Evolutionary conservation across 1,284 basidiomycete genomes (phyloP).

Genomic region (Tausonia pullulans): DNA sequence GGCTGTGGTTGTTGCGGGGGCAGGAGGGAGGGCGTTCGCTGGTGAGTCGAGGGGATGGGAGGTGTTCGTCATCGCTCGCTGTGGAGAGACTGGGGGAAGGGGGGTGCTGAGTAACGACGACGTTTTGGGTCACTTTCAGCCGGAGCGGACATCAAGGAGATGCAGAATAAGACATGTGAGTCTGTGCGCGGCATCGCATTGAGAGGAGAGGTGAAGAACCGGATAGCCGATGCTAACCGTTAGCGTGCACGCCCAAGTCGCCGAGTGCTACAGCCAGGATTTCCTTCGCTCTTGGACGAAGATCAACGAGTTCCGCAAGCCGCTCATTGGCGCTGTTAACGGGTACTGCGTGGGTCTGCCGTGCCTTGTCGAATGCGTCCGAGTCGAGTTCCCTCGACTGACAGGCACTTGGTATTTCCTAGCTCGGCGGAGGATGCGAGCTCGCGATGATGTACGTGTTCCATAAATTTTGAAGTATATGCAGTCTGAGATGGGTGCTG

Average conservation of each 20-base stretch:
- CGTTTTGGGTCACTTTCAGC: conserved; percentile 24
- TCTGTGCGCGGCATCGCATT: conserved; percentile 11
- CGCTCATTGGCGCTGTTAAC: conserved; percentile 89
- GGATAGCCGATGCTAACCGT: background rate
- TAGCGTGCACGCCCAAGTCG: conserved; percentile 40
- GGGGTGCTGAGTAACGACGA: too few relatives aligned
- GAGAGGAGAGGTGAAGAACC: too few relatives aligned
- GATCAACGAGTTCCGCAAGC: conserved; percentile 69
- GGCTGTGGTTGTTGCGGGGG: conserved; percentile 88
- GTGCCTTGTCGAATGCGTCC: too few relatives aligned
- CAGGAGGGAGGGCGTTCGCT: conserved; percentile 80
- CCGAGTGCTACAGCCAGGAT: conserved; percentile 76
- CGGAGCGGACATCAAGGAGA: conserved; percentile 50
- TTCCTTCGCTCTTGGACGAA: conserved; percentile 83
- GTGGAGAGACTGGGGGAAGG: background rate
- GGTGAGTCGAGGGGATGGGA: conserved; percentile 39
- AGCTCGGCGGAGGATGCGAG: conserved; percentile 79
- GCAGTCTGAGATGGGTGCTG: too few relatives aligned
- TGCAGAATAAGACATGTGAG: conserved; percentile 65
- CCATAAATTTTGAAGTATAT: too few relatives aligned
- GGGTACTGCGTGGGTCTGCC: conserved; percentile 69
- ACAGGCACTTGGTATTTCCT: conserved; percentile 2
- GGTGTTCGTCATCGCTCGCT: background rate
- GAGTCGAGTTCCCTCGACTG: background rate
- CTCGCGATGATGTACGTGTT: conserved; percentile 72